Base-by-base conservation (phyloP, 148 eudicot genomes). In the Euryodendron excelsum region DNA sequence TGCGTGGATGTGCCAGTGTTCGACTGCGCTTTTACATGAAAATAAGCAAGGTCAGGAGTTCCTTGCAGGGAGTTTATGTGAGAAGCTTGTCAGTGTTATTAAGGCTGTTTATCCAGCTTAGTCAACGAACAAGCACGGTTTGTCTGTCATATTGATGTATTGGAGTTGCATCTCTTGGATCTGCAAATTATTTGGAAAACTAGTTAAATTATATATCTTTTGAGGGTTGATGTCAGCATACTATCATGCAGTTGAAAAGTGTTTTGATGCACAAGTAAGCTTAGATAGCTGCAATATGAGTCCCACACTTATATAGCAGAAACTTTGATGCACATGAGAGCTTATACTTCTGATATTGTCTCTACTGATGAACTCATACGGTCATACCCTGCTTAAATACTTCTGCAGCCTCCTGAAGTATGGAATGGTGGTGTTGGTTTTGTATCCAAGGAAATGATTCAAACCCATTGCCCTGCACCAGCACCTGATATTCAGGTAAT, bases 361-460 rank as follows among this genome's bases (percentile, higher is more conserved):
- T 60, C 39, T 78, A 10, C 45, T 33, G 25, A 36, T 56, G 39
- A 9, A 17, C 44, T 37, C 34, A n/a, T n/a, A 67, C 18, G 14
- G 33, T n/a, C n/a, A n/a, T n/a, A n/a, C n/a, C 45, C 31, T 74
- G 33, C 23, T 62, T 41, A 55, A 33, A 63, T 75, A 65, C 75
- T 17, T 81, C 8, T 84, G 72, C 87, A 94, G 98, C 97, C 98
- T 76, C 97, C 97, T n/a, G 96, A 91, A 75, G 83, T 58, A 73
- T 94, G 98, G 98, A 80, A 88, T 68, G 97, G 97, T 66, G 97
- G 98, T 63, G 94, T 91, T 45, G 98, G 98, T 21, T 92, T 91
- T 64, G 92, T 94, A 28, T 82, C 91, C 78, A 90, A 91, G 83
- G 98, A 92, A 80, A 94, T 92, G 93, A 94, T 94, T 82, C 84